Percentiles rank a stretch among this genome's conserved stretches.
phyloP scores from a whole-genome alignment of 2,329 filamentous ascomycete species.

The Hymenoscyphus linearis region DNA sequence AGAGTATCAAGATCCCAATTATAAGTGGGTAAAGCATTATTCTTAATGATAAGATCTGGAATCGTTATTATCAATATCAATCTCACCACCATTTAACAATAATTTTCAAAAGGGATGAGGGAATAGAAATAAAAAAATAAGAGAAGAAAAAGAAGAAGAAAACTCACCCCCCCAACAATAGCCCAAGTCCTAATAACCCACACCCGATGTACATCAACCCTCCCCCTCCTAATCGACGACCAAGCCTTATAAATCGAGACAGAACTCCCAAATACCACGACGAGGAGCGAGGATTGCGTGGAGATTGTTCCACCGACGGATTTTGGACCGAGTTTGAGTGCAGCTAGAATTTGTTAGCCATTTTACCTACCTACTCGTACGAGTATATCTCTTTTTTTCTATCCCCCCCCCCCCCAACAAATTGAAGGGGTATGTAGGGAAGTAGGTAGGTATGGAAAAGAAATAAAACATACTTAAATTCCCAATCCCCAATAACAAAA shows the following conservation, averaged over 20 bases:
- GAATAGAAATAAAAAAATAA: no score
- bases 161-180: constrained; percentile 9
- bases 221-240: constrained; percentile 3
- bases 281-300: not conserved
- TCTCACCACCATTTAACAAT: no score
- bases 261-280: constrained; percentile 3
- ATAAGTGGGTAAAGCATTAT: constrained; percentile 4
- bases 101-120: no score
- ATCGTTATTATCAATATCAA: not conserved
- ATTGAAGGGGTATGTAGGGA: no score
- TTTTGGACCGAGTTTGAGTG: not conserved
- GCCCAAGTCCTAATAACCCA: constrained; percentile 14
- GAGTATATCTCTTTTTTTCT: no score
- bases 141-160: not conserved
- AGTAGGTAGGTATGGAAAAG: no score
- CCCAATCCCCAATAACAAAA: constrained; percentile 8
- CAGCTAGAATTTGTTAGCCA: constrained; percentile 3
- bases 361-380: no score
- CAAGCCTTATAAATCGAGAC: constrained; percentile 7
- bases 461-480: constrained; percentile 18
- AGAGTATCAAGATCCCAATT: not conserved
- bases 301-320: constrained; percentile 12
- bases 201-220: constrained; percentile 11
- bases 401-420: no score
- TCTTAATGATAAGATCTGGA: constrained; percentile 12